Evolutionary conservation across 1,284 basidiomycete genomes (phyloP).

Genomic region (Cyathus olla): DNA sequence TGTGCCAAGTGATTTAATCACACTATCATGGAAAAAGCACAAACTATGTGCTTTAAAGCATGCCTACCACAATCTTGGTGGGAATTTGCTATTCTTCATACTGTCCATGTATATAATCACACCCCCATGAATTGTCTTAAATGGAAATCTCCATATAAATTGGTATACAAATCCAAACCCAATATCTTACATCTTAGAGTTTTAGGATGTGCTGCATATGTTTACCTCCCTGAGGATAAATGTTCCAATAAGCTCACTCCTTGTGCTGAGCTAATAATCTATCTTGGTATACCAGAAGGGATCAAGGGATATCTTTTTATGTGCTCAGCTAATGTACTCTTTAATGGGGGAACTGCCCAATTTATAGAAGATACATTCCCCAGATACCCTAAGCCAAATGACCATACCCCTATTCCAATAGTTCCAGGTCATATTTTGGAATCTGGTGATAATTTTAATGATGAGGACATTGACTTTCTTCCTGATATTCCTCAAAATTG

Average conservation of each 20-base stretch:
- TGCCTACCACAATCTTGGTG: too few relatives aligned
- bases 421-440: background rate
- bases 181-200: conserved; percentile 14
- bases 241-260: conserved; percentile 18
- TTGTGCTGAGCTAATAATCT: conserved; percentile 20
- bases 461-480: background rate
- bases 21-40: too few relatives aligned
- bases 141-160: conserved; percentile 11
- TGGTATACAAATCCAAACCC: conserved; percentile 13
- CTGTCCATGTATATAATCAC: conserved; percentile 34
- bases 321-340: conserved; percentile 17
- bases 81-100: conserved; percentile 25
- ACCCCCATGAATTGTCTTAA: conserved; percentile 15
- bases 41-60: too few relatives aligned
- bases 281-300: conserved; percentile 13
- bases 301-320: conserved; percentile 28
- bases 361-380: conserved; percentile 30
- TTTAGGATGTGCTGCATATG: too few relatives aligned
- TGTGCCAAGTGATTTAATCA: conserved; percentile 22
- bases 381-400: conserved; percentile 8
- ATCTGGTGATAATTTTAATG: background rate
- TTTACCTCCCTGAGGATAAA: background rate
- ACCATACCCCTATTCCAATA: background rate
- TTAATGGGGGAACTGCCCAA: conserved; percentile 22
- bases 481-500: too few relatives aligned